Base-by-base conservation (phyloP, 176 grass and related monocot species). In the Phragmites australis region DNA sequence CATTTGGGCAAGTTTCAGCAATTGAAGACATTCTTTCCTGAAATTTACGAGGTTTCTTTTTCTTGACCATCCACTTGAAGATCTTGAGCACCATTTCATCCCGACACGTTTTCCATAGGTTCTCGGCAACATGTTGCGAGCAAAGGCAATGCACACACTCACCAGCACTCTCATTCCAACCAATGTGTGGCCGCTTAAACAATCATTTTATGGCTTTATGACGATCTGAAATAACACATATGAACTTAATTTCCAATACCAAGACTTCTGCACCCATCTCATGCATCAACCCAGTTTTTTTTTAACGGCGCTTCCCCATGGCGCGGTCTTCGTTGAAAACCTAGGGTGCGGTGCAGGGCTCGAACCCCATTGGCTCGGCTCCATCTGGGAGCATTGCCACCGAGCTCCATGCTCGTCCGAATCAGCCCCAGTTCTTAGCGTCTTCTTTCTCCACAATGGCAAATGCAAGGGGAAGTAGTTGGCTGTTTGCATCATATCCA, bases 391-490 rank as follows among this genome's bases (percentile, higher is more conserved):
- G n/a, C n/a, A n/a, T n/a, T n/a, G n/a, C n/a, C n/a, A n/a, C n/a
- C n/a, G n/a, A n/a, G n/a, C n/a, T n/a, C n/a, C n/a, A n/a, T n/a
- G n/a, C n/a, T n/a, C n/a, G n/a, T n/a, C n/a, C n/a, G n/a, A 80
- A 68, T 43, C 43, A 80, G 0, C 23, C 60, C 41, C 26, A 52
- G 4, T 65, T 79, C 12, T 21, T 8, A n/a, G 9, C n/a, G 22
- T 67, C 65, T 50, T 52, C 60, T 22, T 80, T 65, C 55, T 68
- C 74, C 3, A 78, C 74, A 9, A 64, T 46, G 0, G 31, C 75
- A 78, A 78, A 78, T 25, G 75, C 56, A 6, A 78, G 11, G 4
- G 75, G 56, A 47, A 78, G 37, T 40, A 78, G 51, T 19, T 78
- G 17, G 30, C 47, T 78, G 9, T 78, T 48, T 6, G 75, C 56